These are phyloP conservation scores for Crepidotus sp. DNA, from an alignment of 1,284 basidiomycete genomes.

Conservation along the genomic window DNA sequence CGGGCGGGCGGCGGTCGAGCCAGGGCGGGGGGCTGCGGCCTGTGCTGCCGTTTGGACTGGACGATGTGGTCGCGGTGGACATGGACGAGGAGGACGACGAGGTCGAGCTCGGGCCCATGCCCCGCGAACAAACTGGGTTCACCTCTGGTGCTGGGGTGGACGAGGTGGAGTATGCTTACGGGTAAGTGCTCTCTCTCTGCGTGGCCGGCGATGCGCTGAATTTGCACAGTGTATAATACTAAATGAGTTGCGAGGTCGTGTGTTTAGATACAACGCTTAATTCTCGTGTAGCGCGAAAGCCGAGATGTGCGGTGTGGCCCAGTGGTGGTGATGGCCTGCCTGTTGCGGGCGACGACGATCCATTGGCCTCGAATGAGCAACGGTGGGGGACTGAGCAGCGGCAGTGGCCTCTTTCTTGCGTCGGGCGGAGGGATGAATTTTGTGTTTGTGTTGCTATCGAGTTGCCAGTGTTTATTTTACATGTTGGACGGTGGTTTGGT, in stretches of 20 bases:
- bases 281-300: background rate
- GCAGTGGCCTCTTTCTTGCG: background rate
- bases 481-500: constrained; percentile 2
- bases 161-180: constrained; percentile 81
- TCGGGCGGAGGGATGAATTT: no score
- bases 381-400: no score
- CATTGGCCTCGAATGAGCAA: background rate
- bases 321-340: background rate
- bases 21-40: constrained; percentile 76
- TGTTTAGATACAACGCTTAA: background rate
- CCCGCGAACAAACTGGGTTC: constrained; percentile 58
- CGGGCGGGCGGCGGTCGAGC: constrained; percentile 67
- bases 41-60: constrained; percentile 70
- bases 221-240: background rate
- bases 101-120: constrained; percentile 65
- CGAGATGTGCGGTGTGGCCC: background rate
- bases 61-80: constrained; percentile 60
- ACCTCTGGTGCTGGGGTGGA: constrained; percentile 73
- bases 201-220: background rate
- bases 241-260: constrained; percentile 2
- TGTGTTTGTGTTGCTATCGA: constrained; percentile 5
- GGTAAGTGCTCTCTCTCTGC: constrained; percentile 38
- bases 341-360: background rate
- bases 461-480: constrained; percentile 6
- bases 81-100: constrained; percentile 55